phyloP scores from a whole-genome alignment of 2,329 filamentous ascomycete genomes.

The Stachybotrys elegans region DNA sequence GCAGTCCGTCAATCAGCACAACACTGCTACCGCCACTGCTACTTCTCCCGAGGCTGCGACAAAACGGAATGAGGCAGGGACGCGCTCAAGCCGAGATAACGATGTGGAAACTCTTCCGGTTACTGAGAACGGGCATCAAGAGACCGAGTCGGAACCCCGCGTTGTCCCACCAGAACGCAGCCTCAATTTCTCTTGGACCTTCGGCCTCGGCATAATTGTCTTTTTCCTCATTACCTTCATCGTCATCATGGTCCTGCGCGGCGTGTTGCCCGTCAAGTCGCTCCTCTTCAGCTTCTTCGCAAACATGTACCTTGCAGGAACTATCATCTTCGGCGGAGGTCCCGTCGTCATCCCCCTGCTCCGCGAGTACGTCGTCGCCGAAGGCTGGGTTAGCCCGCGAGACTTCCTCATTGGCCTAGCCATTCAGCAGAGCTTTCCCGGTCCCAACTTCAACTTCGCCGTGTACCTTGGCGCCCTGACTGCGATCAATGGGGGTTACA shows the following conservation, averaged over 20 bases:
- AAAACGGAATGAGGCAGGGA: not conserved
- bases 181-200: slow-evolving; percentile 32
- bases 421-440: slow-evolving; percentile 64
- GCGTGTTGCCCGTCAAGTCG: slow-evolving; percentile 31
- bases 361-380: slow-evolving; percentile 57
- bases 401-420: slow-evolving; percentile 71
- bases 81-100: not conserved
- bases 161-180: slow-evolving; percentile 20
- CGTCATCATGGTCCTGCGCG: slow-evolving; percentile 46
- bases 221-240: slow-evolving; percentile 50
- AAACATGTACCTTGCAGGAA: slow-evolving; percentile 70
- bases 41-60: not conserved
- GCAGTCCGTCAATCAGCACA: not conserved
- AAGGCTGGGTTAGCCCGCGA: slow-evolving; percentile 64
- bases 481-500: slow-evolving; percentile 27
- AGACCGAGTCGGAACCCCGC: slow-evolving; percentile 10
- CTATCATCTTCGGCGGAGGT: slow-evolving; percentile 60
- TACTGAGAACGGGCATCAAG: not conserved
- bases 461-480: slow-evolving; percentile 50
- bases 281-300: slow-evolving; percentile 58
- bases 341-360: slow-evolving; percentile 62
- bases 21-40: not conserved
- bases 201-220: slow-evolving; percentile 29
- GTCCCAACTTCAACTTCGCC: slow-evolving; percentile 41
- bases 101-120: not conserved